Base-by-base conservation (phyloP, 345 rosid genomes). In the Eucalyptus tenuipes region DNA sequence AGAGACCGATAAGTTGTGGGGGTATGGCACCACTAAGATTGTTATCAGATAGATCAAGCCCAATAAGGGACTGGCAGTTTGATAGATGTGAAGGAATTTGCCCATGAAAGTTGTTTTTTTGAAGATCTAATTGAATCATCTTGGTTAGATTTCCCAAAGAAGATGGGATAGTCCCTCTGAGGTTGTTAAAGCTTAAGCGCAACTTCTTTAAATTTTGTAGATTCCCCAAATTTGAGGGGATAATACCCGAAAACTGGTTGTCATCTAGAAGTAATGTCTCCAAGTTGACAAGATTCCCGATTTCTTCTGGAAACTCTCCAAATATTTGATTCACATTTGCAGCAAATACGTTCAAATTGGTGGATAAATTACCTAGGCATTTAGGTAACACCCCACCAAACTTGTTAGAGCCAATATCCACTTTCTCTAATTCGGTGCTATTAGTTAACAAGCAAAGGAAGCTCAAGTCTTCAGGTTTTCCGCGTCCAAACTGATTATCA, bases 201-300 rank as follows among this genome's bases (percentile, higher is more conserved):
- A 66, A 9, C 5, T 0, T 0, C 40, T 33, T 18, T 5, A 66
- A 7, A 7, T 66, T 66, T 31, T 1, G 22, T 2, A 66, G 79
- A 66, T 66, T 66, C 40, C 40, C 79, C 79, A 66, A n/a, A 66
- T 1, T 66, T 4, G 40, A 66, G 6, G 79, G 42, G 42, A 31
- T 31, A 66, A 31, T 20, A 66, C 79, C 40, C 5, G 40, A 31
- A 31, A 66, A 5, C 0, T 31, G 22, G 40, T 66, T 66, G 11
- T 0, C 0, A 31, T 0, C 0, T 0, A 31, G 1, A 15, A 0
- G 0, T 37, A 66, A 66, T 4, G 0, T 0, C n/a, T 66, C 40
- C 40, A 66, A 13, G 79, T 66, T 66, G 40, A 66, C 79, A 31
- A 66, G 18, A 66, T 31, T 66, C 79, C 40, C 42, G 1, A 66